Evolutionary conservation across 768 basidiomycete species (phyloP).

Genomic region (Russula sp.): DNA sequence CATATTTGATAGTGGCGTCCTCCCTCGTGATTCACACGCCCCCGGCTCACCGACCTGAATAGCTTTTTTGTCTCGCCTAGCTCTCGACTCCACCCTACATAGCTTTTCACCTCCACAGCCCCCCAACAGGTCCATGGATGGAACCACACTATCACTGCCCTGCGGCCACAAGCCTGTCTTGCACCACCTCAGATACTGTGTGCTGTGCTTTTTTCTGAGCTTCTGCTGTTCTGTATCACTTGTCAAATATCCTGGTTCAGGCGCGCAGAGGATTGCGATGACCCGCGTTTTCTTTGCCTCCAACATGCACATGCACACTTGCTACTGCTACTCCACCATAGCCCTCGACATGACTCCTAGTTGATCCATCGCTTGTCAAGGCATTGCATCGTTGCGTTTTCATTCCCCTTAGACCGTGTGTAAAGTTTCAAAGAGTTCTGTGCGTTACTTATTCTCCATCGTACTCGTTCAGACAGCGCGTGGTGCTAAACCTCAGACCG

Average conservation of each 20-base stretch:
- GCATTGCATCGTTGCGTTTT: neutral
- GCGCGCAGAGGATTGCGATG: neutral
- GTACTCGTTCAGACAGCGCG: neutral
- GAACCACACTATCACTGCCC: neutral
- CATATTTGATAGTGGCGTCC: slow-evolving; percentile 17
- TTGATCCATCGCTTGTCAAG: neutral
- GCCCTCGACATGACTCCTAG: too few species aligned
- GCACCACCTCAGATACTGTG: neutral
- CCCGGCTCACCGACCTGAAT: neutral
- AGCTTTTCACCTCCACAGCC: neutral
- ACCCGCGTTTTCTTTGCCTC: neutral
- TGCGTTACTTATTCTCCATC: neutral
- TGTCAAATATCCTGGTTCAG: neutral
- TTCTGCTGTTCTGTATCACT: neutral
- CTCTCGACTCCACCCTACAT: too few species aligned
- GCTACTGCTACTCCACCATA: neutral
- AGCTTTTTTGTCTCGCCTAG: neutral
- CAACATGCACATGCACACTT: neutral
- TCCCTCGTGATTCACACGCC: neutral
- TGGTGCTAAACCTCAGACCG: neutral
- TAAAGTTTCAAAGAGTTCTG: neutral
- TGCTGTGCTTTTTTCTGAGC: neutral
- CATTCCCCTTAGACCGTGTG: neutral
- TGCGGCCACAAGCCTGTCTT: neutral
- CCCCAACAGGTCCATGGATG: too few species aligned